Conservation (phyloP, 2,329 filamentous ascomycete species). For the Beauveria sp. region DNA sequence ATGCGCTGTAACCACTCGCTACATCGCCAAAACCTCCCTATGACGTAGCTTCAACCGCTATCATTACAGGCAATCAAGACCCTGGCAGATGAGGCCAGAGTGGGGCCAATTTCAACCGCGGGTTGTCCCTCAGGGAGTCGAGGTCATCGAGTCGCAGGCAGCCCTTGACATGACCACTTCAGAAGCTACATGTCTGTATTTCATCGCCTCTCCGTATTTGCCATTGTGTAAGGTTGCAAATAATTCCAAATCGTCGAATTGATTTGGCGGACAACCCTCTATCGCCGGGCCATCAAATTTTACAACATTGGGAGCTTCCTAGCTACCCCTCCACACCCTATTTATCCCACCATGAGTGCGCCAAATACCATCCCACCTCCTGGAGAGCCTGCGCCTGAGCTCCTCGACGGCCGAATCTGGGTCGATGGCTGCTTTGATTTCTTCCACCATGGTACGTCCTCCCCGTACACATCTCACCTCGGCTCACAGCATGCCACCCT, state of each 20-base stretch:
- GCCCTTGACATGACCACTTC: not conserved
- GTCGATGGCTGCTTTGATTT: conserved; percentile 99
- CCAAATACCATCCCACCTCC: conserved; percentile 13
- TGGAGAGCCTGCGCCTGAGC: conserved; percentile 44
- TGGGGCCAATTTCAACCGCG: not conserved
- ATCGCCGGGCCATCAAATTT: not conserved
- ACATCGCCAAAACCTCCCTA: not conserved
- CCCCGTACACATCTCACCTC: not conserved
- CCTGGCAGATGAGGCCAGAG: not conserved
- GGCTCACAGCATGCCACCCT: not conserved
- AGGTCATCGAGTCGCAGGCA: not conserved
- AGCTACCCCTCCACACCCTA: not conserved
- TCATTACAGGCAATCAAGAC: not conserved
- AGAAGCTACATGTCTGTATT: not conserved
- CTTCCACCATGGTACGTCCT: conserved; percentile 75
- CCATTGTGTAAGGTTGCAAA: no score
- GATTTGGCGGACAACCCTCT: not conserved
- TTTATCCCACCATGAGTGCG: conserved; percentile 1
- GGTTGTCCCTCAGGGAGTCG: not conserved
- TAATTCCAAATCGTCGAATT: no score
- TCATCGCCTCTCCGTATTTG: not conserved
- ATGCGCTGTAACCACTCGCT: not conserved
- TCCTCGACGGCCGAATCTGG: conserved; percentile 75
- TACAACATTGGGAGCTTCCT: no score
- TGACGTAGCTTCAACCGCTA: not conserved